Conservation (phyloP, 768 basidiomycete genomes). For the Rhodotorula babjevae region DNA sequence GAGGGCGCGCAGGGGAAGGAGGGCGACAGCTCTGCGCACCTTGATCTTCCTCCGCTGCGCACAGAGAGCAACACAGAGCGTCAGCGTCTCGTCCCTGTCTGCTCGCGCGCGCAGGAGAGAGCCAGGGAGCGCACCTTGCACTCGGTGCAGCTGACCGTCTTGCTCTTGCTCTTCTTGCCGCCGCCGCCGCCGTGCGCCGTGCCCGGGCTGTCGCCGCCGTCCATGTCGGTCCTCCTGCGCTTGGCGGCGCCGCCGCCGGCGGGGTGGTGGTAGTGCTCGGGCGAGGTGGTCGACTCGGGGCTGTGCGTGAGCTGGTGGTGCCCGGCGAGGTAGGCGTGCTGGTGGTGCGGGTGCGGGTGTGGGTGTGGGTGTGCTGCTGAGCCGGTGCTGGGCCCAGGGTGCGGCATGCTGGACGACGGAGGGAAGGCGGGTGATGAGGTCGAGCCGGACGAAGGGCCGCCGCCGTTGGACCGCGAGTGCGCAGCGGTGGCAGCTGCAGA, state of each 20-base stretch:
- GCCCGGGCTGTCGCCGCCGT: not conserved
- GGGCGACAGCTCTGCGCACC: not conserved
- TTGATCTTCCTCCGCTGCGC: conserved; percentile 34
- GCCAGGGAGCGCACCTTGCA: conserved; percentile 25
- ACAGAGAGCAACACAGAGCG: too few species aligned
- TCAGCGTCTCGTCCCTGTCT: too few species aligned
- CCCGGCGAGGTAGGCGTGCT: too few species aligned
- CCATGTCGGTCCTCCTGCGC: not conserved
- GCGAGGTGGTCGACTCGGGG: not conserved
- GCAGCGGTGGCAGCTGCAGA: not conserved
- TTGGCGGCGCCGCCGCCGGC: not conserved
- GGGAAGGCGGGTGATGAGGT: not conserved
- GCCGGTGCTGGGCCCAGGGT: too few species aligned
- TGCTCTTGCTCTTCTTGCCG: not conserved
- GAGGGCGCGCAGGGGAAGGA: too few species aligned
- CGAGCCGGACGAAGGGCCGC: not conserved
- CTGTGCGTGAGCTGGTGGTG: not conserved
- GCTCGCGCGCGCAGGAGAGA: too few species aligned
- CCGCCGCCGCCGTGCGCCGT: not conserved
- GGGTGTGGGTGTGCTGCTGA: too few species aligned
- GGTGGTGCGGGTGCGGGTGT: not conserved
- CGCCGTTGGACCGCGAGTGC: not conserved
- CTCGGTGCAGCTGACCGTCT: conserved; percentile 28
- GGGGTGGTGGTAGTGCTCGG: not conserved
- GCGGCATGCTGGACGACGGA: not conserved